Conservation (phyloP, 176 grass and related monocot species). For the Areca catechu region DNA sequence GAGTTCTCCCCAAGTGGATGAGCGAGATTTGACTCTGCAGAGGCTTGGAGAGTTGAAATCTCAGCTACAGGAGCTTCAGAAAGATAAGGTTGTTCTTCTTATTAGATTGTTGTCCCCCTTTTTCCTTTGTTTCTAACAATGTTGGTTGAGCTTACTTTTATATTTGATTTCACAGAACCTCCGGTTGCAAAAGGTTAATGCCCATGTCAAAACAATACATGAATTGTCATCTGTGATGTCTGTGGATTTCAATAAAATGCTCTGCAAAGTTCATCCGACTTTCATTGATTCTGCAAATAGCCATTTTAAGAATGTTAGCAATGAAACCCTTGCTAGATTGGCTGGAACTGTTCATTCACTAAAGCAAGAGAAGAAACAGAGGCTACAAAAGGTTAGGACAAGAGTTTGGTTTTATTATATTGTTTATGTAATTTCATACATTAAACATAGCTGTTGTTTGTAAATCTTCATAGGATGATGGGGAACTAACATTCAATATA, state of each 20-base stretch:
- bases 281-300: conserved; percentile 38
- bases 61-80: conserved; percentile 58
- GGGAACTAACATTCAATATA: no score
- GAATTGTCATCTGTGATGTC: conserved; percentile 67
- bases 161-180: conserved; percentile 44
- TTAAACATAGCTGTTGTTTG: no score
- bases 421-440: no score
- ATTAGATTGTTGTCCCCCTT: background rate
- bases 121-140: background rate
- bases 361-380: conserved; percentile 71
- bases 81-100: conserved; percentile 52
- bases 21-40: conserved; percentile 44
- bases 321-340: conserved; percentile 49
- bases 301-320: conserved; percentile 49
- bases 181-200: conserved; percentile 59
- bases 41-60: conserved; percentile 46
- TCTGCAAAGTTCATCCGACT: conserved; percentile 63
- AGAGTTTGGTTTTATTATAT: background rate
- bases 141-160: conserved; percentile 12
- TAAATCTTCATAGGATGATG: no score
- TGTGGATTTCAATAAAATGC: conserved; percentile 48
- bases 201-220: conserved; percentile 37
- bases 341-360: conserved; percentile 36
- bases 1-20: conserved; percentile 42
- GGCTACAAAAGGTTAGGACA: conserved; percentile 48